phyloP scores from a whole-genome alignment of 192 early-diverging fungal species.

The Umbelopsis vinacea region DNA sequence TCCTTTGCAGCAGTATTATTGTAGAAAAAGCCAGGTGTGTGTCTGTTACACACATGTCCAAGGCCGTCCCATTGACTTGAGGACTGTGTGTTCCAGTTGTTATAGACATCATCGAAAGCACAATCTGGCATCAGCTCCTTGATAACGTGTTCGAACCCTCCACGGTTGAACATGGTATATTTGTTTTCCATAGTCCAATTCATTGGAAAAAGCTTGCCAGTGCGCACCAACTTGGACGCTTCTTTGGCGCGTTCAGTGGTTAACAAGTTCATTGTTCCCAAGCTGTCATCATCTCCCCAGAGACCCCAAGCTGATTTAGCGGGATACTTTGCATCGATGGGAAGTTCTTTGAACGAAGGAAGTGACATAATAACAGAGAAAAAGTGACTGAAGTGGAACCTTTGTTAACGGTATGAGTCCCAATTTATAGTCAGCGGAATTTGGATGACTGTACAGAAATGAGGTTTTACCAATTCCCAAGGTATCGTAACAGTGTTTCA shows the following conservation, averaged over 20 bases:
- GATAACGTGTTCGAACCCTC: constrained; percentile 2
- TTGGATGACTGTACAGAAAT: neutral
- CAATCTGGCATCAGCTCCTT: neutral
- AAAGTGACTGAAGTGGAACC: too few relatives aligned
- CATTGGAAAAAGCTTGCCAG: constrained; percentile 32
- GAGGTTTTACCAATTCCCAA: neutral
- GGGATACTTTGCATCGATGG: constrained; percentile 31
- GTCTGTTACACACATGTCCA: constrained; percentile 28
- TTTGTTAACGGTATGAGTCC: too few relatives aligned
- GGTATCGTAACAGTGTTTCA: neutral
- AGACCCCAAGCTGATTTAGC: constrained; percentile 29
- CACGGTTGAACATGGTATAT: constrained; percentile 17
- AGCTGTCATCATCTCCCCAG: constrained; percentile 34
- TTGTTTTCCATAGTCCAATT: constrained; percentile 35
- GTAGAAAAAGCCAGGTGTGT: constrained; percentile 27
- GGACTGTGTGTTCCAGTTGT: constrained; percentile 40
- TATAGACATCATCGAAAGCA: constrained; percentile 37
- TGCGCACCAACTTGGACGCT: constrained; percentile 30
- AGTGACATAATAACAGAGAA: constrained; percentile 11
- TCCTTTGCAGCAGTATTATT: constrained; percentile 23
- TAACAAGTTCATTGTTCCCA: constrained; percentile 27
- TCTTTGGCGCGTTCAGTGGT: constrained; percentile 4
- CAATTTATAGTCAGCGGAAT: neutral
- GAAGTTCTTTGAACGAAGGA: constrained; percentile 24
- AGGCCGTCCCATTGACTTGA: constrained; percentile 45